These are phyloP conservation scores for Omphalea diandra DNA, from an alignment of 441 rosid species.

Conservation along the genomic window DNA sequence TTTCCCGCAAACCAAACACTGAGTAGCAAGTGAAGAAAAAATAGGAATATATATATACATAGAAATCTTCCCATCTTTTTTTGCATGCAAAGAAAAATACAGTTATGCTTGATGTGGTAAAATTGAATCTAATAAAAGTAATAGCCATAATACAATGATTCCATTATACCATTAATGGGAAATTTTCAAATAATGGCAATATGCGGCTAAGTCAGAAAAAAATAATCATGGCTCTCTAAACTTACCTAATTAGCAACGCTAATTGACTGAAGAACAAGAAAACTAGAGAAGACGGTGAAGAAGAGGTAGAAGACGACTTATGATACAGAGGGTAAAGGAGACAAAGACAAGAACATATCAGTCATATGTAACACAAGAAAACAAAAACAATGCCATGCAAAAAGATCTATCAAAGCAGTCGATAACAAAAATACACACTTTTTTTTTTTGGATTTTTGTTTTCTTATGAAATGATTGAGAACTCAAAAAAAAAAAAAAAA, in stretches of 20 bases:
- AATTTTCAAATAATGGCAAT: slow-evolving; percentile 30
- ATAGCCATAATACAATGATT: slow-evolving; percentile 18
- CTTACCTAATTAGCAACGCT: no score
- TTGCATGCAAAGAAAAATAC: slow-evolving; percentile 20
- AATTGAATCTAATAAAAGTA: background rate
- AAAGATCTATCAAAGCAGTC: slow-evolving; percentile 14
- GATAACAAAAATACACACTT: background rate
- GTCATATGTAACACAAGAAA: slow-evolving; percentile 32
- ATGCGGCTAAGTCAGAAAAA: no score
- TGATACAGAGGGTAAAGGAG: slow-evolving; percentile 29
- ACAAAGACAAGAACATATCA: slow-evolving; percentile 46
- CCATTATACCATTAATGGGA: slow-evolving; percentile 25
- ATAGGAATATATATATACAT: background rate
- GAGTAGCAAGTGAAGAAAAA: background rate
- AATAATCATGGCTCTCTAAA: no score
- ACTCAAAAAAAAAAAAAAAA: slow-evolving; percentile 13
- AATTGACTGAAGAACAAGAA: no score
- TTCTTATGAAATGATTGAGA: background rate
- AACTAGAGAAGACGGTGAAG: no score
- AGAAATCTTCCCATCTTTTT: slow-evolving; percentile 15
- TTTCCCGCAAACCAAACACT: background rate
- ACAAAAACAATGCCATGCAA: slow-evolving; percentile 49
- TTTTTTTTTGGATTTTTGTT: background rate
- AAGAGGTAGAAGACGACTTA: slow-evolving; percentile 24
- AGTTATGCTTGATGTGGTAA: slow-evolving; percentile 19